Evolutionary conservation across 768 basidiomycete species (phyloP).

Genomic region (Auriscalpium microsporum): DNA sequence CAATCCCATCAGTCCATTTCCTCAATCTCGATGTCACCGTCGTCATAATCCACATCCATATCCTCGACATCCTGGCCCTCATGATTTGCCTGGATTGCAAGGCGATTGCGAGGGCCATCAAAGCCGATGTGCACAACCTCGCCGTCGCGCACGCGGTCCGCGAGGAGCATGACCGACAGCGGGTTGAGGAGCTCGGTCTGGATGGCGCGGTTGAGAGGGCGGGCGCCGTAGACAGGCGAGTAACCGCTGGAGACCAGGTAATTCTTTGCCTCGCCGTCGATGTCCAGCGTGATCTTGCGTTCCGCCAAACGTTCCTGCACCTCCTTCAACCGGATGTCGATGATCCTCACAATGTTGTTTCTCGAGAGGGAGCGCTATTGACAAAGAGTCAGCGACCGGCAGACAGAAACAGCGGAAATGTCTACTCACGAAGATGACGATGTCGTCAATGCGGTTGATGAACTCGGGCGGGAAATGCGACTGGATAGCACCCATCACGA

Average conservation of each 20-base stretch:
- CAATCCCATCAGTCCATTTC: constrained; percentile 44
- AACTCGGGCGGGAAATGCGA: constrained; percentile 90
- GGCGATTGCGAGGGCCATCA: constrained; percentile 72
- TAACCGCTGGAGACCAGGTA: constrained; percentile 73
- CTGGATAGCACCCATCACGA: constrained; percentile 76
- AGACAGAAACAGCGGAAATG: neutral
- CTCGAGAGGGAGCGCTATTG: constrained; percentile 71
- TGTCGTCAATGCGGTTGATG: constrained; percentile 83
- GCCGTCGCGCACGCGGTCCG: constrained; percentile 72
- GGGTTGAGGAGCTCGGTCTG: constrained; percentile 92
- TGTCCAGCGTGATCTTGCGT: constrained; percentile 70
- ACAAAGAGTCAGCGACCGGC: constrained; percentile 22
- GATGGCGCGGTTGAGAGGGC: constrained; percentile 86
- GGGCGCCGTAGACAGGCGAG: constrained; percentile 80
- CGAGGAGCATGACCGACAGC: constrained; percentile 75
- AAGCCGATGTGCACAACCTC: constrained; percentile 71
- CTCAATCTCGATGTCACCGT: constrained; percentile 56
- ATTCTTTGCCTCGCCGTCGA: constrained; percentile 69
- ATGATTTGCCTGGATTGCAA: constrained; percentile 80
- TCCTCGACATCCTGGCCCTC: constrained; percentile 41
- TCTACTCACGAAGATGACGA: constrained; percentile 57
- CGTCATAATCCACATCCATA: constrained; percentile 52
- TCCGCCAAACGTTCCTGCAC: constrained; percentile 73
- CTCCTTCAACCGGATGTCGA: constrained; percentile 82
- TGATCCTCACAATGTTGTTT: constrained; percentile 71